phyloP scores from a whole-genome alignment of 371 early-diverging fungal genomes.

The Apophysomyces variabilis region DNA sequence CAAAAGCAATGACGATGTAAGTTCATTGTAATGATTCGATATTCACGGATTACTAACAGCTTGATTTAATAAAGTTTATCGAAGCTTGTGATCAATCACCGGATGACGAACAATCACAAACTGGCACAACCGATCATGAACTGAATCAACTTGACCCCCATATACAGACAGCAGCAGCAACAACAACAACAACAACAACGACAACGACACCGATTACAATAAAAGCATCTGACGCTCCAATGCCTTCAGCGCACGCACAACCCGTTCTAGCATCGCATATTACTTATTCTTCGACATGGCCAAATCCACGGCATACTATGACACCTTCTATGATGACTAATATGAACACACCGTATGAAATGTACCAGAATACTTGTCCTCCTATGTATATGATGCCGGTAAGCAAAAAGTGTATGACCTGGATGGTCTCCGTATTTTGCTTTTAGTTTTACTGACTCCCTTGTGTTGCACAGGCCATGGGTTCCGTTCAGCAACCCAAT shows the following conservation, averaged over 20 bases:
- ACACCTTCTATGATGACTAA: constrained; percentile 1
- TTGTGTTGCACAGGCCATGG: background rate
- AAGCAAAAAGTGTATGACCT: background rate
- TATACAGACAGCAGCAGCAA: background rate
- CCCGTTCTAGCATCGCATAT: constrained; percentile 1
- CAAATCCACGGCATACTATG: background rate
- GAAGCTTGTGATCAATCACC: background rate
- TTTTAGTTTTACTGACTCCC: background rate
- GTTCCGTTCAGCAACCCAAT: background rate
- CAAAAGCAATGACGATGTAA: constrained; percentile 49
- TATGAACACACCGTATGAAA: constrained; percentile 3
- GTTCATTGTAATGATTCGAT: background rate
- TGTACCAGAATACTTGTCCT: constrained; percentile 1
- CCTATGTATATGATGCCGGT: constrained; percentile 12
- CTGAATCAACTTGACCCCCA: background rate
- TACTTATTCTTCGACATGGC: background rate
- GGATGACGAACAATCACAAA: background rate
- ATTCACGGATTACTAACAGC: background rate
- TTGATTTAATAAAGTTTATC: background rate
- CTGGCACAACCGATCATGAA: constrained; percentile 1
- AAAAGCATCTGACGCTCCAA: too few relatives aligned
- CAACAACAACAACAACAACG: background rate
- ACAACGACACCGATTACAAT: background rate
- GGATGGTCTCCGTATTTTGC: background rate
- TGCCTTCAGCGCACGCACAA: background rate